Evolutionary conservation across 78 protist species (phyloP).

Genomic region (Dictyostelium brefeldianum): DNA sequence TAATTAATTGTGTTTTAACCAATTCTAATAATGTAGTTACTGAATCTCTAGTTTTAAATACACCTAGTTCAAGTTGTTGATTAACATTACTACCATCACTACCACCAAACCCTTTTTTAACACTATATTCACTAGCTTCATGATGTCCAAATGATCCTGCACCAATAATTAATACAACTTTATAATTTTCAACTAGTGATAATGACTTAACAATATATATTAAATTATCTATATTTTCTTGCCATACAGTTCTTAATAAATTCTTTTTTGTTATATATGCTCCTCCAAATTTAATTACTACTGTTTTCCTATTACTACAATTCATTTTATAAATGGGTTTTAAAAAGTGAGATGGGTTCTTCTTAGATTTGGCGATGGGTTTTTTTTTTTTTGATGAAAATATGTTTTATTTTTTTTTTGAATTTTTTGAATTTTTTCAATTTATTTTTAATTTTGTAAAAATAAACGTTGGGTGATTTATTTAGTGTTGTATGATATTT

Average conservation of each 20-base stretch:
- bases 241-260: not conserved
- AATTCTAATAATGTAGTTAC: not conserved
- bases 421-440: not conserved
- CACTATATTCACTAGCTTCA: slow-evolving; percentile 33
- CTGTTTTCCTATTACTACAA: too few relatives aligned
- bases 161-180: slow-evolving; percentile 33
- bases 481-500: too few relatives aligned
- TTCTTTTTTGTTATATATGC: slow-evolving; percentile 43
- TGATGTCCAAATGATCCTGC: slow-evolving; percentile 76
- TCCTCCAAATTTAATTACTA: slow-evolving; percentile 66
- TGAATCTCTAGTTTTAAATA: slow-evolving; percentile 5
- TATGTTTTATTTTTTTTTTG: not conserved
- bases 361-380: too few relatives aligned
- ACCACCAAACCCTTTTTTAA: not conserved
- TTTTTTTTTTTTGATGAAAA: not conserved
- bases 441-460: too few relatives aligned
- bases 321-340: too few relatives aligned
- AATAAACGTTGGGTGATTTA: too few relatives aligned
- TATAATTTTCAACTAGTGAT: not conserved
- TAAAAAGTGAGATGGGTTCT: too few relatives aligned
- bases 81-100: not conserved
- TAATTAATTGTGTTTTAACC: not conserved
- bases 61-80: not conserved
- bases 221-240: slow-evolving; percentile 13
- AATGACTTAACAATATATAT: not conserved